Evolutionary conservation across 441 rosid genomes (phyloP), one percentile per base, ranked within the genome.

Genomic region (Gossypium gossypioides): DNA sequence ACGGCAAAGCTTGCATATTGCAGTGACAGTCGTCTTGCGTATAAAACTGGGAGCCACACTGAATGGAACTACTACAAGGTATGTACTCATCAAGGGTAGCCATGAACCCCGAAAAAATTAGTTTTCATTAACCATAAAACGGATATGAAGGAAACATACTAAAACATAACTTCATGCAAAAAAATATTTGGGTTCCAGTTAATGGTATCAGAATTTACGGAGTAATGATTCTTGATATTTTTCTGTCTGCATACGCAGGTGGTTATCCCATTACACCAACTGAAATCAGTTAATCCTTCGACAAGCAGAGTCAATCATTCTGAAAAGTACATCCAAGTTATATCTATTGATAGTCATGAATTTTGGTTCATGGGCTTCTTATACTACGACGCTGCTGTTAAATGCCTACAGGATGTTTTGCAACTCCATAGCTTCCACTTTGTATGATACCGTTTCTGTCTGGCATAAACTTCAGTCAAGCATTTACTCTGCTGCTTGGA

Each of bases 21-120:
- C 71, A 95, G 99, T n/a, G 99, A 95, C 81, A 91, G 83, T 71
- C 99, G 97, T 63, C 88, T 95, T 72, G 88, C 99, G 0, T 95
- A 95, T 77, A 87, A 91, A 83, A 77, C 79, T 40, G 85, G 84
- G 48, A 81, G 78, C 64, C 86, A 85, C 77, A 88, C 90, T 56
- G 91, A 91, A 74, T 92, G 96, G 96, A 94, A 97, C 84, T 91
- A 94, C 78, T 92, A 94, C 64, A 94, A 94, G 97, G 99, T 94
- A 78, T 71, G 75, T 52, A 40, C 50, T 0, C 75, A 5, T 69
- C 42, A 34, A 34, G 42, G 42, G 42, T 34, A 6, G 9, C 42
- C 42, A 34, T 34, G 42, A 34, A 34, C 42, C 42, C 9, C 9
- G 9, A 34, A 34, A 34, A 34, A 34, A 7, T 34, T 34, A 34